Percentiles rank a stretch among this genome's conserved stretches.
Conservation (phyloP, 2,329 filamentous ascomycete species). For the Thermothelomyces thermophilus region DNA sequence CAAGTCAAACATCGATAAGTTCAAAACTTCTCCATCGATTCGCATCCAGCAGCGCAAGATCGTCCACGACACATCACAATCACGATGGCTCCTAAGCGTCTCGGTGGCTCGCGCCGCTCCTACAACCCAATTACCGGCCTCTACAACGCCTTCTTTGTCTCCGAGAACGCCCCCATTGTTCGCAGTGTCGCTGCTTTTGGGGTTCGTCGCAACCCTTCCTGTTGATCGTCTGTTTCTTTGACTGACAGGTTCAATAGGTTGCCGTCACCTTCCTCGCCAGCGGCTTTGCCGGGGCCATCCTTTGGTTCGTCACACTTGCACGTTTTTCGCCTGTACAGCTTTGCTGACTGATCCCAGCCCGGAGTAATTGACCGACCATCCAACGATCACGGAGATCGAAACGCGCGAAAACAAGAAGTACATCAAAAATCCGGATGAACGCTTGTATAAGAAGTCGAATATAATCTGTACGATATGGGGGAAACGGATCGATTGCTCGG, state of each 20-base stretch:
- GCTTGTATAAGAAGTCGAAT: not conserved
- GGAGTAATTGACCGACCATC: slow-evolving; percentile 10
- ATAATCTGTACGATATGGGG: slow-evolving; percentile 17
- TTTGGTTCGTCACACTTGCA: slow-evolving; percentile 26
- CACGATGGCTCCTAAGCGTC: slow-evolving; percentile 56
- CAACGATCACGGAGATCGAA: not conserved
- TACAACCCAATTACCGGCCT: slow-evolving; percentile 47
- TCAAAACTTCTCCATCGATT: not conserved
- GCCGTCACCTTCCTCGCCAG: slow-evolving; percentile 55
- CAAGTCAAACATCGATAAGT: not conserved
- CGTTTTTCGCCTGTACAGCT: no score
- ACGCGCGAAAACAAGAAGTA: no score
- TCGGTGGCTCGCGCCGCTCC: slow-evolving; percentile 34
- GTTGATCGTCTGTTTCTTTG: not conserved
- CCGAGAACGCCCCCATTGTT: slow-evolving; percentile 59
- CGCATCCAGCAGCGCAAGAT: slow-evolving; percentile 17
- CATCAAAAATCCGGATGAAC: no score
- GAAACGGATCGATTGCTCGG: slow-evolving; percentile 2
- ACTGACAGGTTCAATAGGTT: slow-evolving; percentile 34
- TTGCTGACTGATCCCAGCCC: slow-evolving; percentile 4
- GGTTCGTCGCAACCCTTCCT: slow-evolving; percentile 35
- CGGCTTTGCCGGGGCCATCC: slow-evolving; percentile 51
- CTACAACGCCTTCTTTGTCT: slow-evolving; percentile 52
- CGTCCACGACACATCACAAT: not conserved
- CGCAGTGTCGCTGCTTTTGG: slow-evolving; percentile 55